A percentile compares a stretch with the other conserved stretches of the same genome.
Evolutionary conservation across 169 alveolate genomes (phyloP).

Genomic region (Cryptosporidium parvum): DNA sequence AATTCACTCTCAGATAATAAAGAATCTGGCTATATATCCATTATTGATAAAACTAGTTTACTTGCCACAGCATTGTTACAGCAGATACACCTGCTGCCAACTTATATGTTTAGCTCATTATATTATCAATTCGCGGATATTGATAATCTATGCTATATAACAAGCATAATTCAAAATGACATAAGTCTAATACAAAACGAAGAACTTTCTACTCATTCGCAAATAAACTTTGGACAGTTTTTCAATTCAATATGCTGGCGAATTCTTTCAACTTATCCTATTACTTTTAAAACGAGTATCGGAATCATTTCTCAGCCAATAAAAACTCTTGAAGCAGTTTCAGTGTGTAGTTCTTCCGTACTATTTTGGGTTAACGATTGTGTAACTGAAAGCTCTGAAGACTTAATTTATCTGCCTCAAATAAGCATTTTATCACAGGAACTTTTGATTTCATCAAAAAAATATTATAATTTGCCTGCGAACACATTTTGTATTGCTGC

Average conservation of each 20-base stretch:
- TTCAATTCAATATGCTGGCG: conserved; percentile 72
- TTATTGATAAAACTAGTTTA: background rate
- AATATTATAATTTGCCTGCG: conserved; percentile 30
- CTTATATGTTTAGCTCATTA: conserved; percentile 47
- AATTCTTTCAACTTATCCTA: conserved; percentile 30
- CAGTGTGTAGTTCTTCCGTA: conserved; percentile 36
- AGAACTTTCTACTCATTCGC: background rate
- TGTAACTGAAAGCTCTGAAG: conserved; percentile 5
- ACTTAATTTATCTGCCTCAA: conserved; percentile 4
- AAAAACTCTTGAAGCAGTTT: conserved; percentile 58
- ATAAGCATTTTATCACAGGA: conserved; percentile 70
- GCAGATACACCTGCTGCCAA: conserved; percentile 31
- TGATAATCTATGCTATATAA: conserved; percentile 14
- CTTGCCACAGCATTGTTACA: conserved; percentile 36
- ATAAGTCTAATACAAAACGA: background rate
- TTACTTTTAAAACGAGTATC: conserved; percentile 35
- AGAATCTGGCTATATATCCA: background rate
- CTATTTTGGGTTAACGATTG: conserved; percentile 56
- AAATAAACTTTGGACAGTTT: conserved; percentile 16
- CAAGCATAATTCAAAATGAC: conserved; percentile 27
- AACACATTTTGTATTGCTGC: conserved; percentile 52
- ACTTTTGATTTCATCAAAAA: conserved; percentile 28
- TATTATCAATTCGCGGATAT: conserved; percentile 44
- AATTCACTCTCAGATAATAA: background rate
- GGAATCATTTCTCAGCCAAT: conserved; percentile 49